These are phyloP conservation scores for Nakaseomyces kungkrabaensis DNA, from an alignment of 1,139 yeast species.

Conservation along the genomic window DNA sequence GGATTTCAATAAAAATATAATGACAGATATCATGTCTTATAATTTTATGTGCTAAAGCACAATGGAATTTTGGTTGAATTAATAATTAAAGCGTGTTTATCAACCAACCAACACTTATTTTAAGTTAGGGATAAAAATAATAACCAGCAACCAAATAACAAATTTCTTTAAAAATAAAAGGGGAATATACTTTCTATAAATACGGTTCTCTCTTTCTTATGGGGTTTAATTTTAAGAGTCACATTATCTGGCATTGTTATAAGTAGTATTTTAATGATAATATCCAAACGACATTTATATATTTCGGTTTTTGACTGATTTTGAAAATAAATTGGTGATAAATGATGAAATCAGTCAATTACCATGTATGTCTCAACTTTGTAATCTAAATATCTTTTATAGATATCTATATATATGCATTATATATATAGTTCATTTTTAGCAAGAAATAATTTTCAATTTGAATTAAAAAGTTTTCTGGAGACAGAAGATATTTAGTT, in stretches of 20 bases:
- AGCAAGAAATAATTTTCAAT: too few species aligned
- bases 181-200: not conserved
- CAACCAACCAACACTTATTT: too few species aligned
- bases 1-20: not conserved
- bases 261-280: not conserved
- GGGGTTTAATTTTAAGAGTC: not conserved
- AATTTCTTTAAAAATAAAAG: not conserved
- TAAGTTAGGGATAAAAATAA: not conserved
- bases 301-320: not conserved
- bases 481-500: too few species aligned
- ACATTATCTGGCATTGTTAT: not conserved
- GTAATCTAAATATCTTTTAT: not conserved
- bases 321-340: not conserved
- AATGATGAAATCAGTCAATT: not conserved
- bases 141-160: not conserved
- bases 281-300: not conserved
- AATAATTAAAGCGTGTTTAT: not conserved
- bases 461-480: too few species aligned
- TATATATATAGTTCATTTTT: not conserved
- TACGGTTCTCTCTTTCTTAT: not conserved
- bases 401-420: not conserved
- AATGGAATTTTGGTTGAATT: too few species aligned
- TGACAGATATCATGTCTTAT: too few species aligned
- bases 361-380: not conserved
- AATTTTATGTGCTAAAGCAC: too few species aligned